Evolutionary conservation across 2,329 filamentous ascomycete species (phyloP).

Genomic region (Chrysoporthe austroafricana): DNA sequence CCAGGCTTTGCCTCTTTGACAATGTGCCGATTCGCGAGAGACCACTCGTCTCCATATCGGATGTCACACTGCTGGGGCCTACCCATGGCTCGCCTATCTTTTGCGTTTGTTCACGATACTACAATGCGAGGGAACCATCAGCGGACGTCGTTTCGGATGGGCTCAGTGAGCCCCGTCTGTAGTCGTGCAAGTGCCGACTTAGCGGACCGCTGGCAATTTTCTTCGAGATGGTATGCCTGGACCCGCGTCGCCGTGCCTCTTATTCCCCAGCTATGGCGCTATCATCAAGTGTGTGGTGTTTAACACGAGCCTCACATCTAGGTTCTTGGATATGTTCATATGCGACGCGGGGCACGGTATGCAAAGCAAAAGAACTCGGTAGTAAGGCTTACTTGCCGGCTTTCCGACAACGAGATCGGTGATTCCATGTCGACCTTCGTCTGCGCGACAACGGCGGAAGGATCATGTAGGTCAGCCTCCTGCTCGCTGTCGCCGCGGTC

Average conservation of each 20-base stretch:
- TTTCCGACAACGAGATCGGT: neutral
- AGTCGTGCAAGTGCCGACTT: neutral
- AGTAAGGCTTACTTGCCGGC: neutral
- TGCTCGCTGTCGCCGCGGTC: neutral
- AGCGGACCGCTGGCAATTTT: neutral
- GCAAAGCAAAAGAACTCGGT: neutral
- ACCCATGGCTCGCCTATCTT: too few species aligned
- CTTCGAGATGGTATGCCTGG: too few species aligned
- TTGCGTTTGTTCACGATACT: too few species aligned
- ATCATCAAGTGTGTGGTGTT: neutral
- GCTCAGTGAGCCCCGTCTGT: neutral
- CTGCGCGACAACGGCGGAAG: neutral
- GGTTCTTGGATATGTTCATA: neutral
- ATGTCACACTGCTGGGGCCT: too few species aligned
- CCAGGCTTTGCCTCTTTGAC: too few species aligned
- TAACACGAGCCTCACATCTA: neutral
- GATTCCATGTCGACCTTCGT: neutral
- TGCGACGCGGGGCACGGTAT: neutral
- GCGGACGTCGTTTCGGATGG: neutral
- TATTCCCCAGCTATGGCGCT: neutral
- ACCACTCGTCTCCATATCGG: too few species aligned
- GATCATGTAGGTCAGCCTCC: conserved; percentile 16
- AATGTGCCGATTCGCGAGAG: too few species aligned
- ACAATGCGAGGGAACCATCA: too few species aligned
- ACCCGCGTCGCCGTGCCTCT: neutral